Conservation (phyloP, 345 rosid species). For the Reutealis trisperma region DNA sequence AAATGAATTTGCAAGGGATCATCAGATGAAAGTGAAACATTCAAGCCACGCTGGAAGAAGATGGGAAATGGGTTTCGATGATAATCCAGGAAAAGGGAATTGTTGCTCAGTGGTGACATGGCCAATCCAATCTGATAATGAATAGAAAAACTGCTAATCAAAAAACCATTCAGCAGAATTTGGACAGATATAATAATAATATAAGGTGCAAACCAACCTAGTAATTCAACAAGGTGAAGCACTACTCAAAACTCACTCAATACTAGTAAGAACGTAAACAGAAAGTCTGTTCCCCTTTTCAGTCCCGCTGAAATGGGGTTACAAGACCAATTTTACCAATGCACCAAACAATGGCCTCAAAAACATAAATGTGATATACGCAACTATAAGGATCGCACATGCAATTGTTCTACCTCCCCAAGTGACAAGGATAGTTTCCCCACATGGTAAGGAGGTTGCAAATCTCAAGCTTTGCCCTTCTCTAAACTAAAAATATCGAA, state of each 20-base stretch:
- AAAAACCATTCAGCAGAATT: not conserved
- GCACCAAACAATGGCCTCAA: not conserved
- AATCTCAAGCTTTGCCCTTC: not conserved
- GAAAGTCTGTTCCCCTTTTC: not conserved
- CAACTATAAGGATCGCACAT: not conserved
- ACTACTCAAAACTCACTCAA: not conserved
- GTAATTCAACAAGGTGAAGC: not conserved
- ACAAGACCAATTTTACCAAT: not conserved
- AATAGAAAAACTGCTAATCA: not conserved
- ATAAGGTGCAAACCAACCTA: not conserved
- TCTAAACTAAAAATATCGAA: conserved; percentile 1
- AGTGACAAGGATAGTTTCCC: not conserved
- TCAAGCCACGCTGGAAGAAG: conserved; percentile 54
- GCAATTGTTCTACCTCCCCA: not conserved
- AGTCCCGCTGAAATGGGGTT: not conserved
- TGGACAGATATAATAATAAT: not conserved
- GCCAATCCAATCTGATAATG: conserved; percentile 48
- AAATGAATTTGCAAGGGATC: conserved; percentile 63
- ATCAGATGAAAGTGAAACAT: conserved; percentile 55
- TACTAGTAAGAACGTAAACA: not conserved
- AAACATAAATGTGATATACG: not conserved
- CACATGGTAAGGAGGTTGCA: not conserved
- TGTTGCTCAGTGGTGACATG: conserved; percentile 61
- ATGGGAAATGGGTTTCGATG: conserved; percentile 52
- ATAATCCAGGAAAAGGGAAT: conserved; percentile 56